Evolutionary conservation across 163 green algal genomes (phyloP).

Genomic region (Trebouxia gelatinosa): DNA sequence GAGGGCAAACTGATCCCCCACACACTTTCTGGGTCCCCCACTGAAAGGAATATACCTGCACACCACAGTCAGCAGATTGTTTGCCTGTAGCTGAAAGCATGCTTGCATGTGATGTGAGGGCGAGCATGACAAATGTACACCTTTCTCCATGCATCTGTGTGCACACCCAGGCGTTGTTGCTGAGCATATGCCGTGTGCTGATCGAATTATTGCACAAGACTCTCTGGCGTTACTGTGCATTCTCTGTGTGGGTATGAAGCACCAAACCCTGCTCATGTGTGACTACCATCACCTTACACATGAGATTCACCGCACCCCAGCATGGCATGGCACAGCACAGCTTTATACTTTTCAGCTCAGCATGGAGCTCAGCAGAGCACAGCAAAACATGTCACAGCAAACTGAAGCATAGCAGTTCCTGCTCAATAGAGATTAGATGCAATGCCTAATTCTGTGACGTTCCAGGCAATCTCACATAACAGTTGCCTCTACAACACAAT

Average conservation of each 20-base stretch:
- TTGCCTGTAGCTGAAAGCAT: neutral
- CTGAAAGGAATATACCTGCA: slow-evolving; percentile 96
- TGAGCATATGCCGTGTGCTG: neutral
- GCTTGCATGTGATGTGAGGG: neutral
- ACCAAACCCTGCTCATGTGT: no score
- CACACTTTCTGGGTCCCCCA: slow-evolving; percentile 92
- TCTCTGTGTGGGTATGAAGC: no score
- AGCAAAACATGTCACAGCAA: no score
- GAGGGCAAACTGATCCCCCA: slow-evolving; percentile 97
- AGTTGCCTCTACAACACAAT: neutral
- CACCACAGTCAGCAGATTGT: neutral
- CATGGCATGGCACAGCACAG: no score
- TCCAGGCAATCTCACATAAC: neutral
- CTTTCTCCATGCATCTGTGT: neutral
- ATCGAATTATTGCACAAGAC: neutral
- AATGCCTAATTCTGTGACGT: neutral
- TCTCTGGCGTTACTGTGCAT: neutral
- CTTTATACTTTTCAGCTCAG: no score
- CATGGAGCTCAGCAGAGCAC: no score
- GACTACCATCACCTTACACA: no score
- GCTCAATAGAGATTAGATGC: neutral
- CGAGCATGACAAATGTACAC: neutral
- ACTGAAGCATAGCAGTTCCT: no score
- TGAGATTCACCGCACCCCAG: no score
- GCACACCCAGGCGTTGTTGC: neutral